Evolutionary conservation across 306 rosid species (phyloP).

Genomic region (Vigna angularis): DNA sequence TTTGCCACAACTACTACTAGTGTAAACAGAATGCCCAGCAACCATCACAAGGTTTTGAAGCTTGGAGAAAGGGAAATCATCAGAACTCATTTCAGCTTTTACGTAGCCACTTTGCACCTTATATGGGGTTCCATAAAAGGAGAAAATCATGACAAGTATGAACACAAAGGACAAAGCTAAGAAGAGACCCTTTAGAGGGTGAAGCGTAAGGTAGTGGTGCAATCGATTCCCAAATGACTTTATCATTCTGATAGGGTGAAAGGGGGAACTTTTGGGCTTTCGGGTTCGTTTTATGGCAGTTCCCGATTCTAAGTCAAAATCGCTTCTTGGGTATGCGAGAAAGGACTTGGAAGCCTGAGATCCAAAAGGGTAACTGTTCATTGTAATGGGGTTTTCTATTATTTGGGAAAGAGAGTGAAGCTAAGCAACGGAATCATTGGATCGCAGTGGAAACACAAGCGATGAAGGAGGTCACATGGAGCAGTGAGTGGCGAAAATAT

Average conservation of each 20-base stretch:
- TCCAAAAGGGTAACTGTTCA: constrained; percentile 67
- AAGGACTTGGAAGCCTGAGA: constrained; percentile 69
- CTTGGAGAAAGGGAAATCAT: constrained; percentile 64
- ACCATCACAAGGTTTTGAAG: constrained; percentile 89
- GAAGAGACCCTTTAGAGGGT: constrained; percentile 60
- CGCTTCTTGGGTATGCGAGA: constrained; percentile 60
- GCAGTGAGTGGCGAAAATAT: constrained; percentile 27
- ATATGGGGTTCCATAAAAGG: constrained; percentile 57
- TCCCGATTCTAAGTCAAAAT: constrained; percentile 86
- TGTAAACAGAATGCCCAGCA: constrained; percentile 93
- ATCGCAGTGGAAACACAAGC: background rate
- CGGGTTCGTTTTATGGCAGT: constrained; percentile 52
- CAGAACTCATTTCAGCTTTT: constrained; percentile 42
- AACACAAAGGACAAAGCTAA: constrained; percentile 60
- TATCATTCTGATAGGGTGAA: constrained; percentile 65
- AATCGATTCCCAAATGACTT: constrained; percentile 65
- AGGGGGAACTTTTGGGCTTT: constrained; percentile 54
- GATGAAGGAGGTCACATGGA: background rate
- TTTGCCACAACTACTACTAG: constrained; percentile 78
- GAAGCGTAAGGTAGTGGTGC: constrained; percentile 63
- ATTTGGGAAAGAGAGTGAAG: constrained; percentile 8
- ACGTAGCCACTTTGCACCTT: constrained; percentile 37
- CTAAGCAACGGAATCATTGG: constrained; percentile 42
- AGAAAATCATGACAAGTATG: constrained; percentile 58
- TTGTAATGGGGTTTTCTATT: constrained; percentile 35